Evolutionary conservation across 805 yeast genomes (phyloP), one percentile per base, ranked within the genome.

Genomic region (Yarrowia bubula): DNA sequence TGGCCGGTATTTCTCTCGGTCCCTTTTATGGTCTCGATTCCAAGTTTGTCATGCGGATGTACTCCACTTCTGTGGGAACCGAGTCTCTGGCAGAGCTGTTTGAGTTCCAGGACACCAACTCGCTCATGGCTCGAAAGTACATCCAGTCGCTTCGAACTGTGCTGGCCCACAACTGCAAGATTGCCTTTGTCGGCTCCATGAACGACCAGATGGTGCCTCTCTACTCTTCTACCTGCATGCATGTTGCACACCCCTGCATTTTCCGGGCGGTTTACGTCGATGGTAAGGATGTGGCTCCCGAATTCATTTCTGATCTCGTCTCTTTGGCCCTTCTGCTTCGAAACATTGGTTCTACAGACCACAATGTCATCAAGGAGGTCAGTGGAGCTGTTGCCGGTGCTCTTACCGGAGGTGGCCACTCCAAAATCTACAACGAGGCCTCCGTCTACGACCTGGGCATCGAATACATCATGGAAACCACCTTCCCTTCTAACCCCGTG

Each of bases 1-100:
- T 93, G 99, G 98, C 98, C 0, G 98, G 98, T 0, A 85, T 92
- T 28, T 90, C 92, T 70, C 85, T 90, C 73, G 99, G 99, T 0
- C 99, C 99, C 1, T 89, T 90, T 72, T 90, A 86, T 69, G 98
- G 98, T 0, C 84, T 85, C 70, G 98, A 95, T 73, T 92, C 90
- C 74, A 85, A 86, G 9, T 77, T 92, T 31, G 83, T 92, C 67
- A 87, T 93, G 75, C 83, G 92, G 68, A 97, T 98, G 0, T 92
- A 92, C 71, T 87, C 96, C 0, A 58, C 64, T 4, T 86, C 96
- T 0, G 88, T 93, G 67, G 99, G 95, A 73, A 89, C 86, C 69
- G 96, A 89, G 64, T 90, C 98, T 0, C 75, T 93, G 76, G 77
- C 83, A 70, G 99, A 93, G 75, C 78, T 93, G 62, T 93, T 93